Conservation (phyloP, 768 basidiomycete genomes). For the Rhizopogon vesiculosus region DNA sequence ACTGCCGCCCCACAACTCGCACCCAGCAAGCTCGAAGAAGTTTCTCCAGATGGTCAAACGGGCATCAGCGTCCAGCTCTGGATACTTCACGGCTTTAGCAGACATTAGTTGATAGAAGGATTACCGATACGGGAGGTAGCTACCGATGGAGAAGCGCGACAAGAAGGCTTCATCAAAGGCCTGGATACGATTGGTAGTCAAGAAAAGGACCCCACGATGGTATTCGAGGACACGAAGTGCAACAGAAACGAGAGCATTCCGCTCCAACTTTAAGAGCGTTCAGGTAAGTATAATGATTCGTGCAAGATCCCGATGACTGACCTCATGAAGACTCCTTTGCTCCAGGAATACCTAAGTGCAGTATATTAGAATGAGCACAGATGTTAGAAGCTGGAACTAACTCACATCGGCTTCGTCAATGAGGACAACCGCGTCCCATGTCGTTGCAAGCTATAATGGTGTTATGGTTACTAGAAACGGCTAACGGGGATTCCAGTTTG, state of each 20-base stretch:
- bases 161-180: conserved; percentile 65
- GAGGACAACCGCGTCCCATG: conserved; percentile 57
- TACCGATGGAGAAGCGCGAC: conserved; percentile 57
- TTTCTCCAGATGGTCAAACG: conserved; percentile 20
- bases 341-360: conserved; percentile 65
- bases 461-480: conserved; percentile 20
- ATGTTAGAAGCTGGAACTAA: neutral
- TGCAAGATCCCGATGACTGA: neutral
- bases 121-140: neutral
- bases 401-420: conserved; percentile 42
- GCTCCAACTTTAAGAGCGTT: conserved; percentile 30
- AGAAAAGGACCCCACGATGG: conserved; percentile 56
- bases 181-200: conserved; percentile 37
- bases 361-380: neutral
- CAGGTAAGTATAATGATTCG: neutral
- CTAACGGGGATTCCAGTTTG: neutral
- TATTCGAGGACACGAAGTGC: conserved; percentile 60
- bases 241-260: conserved; percentile 72
- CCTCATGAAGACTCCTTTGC: conserved; percentile 56
- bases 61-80: conserved; percentile 18
- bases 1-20: conserved; percentile 5
- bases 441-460: conserved; percentile 49
- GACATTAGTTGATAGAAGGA: neutral
- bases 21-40: conserved; percentile 18
- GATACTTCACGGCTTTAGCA: conserved; percentile 19